Base-by-base conservation (phyloP, 2,329 filamentous ascomycete genomes). In the Neofusicoccum umdonicola region DNA sequence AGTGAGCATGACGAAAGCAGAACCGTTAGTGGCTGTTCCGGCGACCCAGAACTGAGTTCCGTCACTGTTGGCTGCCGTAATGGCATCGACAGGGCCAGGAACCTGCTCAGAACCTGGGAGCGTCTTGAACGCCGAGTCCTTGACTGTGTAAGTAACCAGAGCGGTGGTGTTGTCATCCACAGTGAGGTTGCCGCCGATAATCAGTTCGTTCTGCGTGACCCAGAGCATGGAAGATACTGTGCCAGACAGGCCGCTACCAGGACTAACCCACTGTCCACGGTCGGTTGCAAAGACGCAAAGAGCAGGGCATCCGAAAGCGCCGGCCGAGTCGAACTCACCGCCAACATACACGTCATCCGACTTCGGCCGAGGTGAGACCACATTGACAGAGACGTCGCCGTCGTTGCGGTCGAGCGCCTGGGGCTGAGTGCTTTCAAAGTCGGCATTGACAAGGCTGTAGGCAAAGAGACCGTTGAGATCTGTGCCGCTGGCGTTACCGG, bases 271-370 rank as follows among this genome's bases (percentile, higher is more conserved):
- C 71, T 93, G 89, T 13, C 84, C 85, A 4, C 84, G 83, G 7
- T 85, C 80, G 2, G 88, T 87, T 73, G 90, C 88, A 79, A 91
- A 96, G 66, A 90, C 82, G 78, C 95, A 99, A 27, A 99, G 85
- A 52, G 87, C 88, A 3, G 90, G 88, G 74, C 95, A 99, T 47
- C 87, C 88, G 35, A 98, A 84, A 4, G 90, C 89, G 34, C 95
- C 95, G 17, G 93, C 95, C 37, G 85, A 87, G n/a, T 87, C 82
- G 73, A 98, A 99, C 9, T 85, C 87, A 37, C 95, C 95, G 42
- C 90, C 94, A 37, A 99, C 90, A 72, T 90, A 99, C 12, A 99
- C 83, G 58, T 95, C 87, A 1, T 84, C 82, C 17, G 87, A 88
- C 63, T 85, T 85, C 0, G 91, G 90, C 63, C 89, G 89, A 8